Evolutionary conservation across 1,139 yeast species (phyloP).

Genomic region (Nakaseomyces bracarensis): DNA sequence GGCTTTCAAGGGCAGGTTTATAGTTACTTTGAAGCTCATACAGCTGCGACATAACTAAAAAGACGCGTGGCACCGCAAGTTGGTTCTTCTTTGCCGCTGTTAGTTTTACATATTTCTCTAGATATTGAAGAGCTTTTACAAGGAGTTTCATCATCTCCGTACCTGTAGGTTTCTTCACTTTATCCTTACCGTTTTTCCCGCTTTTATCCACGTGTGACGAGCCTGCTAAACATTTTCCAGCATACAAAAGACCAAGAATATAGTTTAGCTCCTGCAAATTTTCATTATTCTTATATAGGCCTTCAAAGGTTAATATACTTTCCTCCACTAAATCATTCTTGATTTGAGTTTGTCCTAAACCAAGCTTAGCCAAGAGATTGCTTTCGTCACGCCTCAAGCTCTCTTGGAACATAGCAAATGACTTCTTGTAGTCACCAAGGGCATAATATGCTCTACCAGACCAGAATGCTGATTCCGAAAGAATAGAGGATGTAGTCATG

Average conservation of each 20-base stretch:
- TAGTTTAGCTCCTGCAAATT: constrained; percentile 70
- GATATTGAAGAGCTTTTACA: constrained; percentile 51
- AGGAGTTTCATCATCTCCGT: constrained; percentile 20
- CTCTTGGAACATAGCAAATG: constrained; percentile 67
- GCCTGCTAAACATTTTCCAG: constrained; percentile 37
- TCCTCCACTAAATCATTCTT: constrained; percentile 70
- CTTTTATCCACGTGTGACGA: not conserved
- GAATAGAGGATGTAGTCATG: constrained; percentile 33
- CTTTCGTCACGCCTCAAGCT: constrained; percentile 55
- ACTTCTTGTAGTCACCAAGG: constrained; percentile 49
- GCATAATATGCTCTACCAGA: constrained; percentile 68
- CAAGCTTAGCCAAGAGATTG: constrained; percentile 64
- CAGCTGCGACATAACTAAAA: constrained; percentile 55
- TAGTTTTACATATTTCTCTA: constrained; percentile 66
- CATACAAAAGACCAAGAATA: constrained; percentile 65
- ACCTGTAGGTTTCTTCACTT: constrained; percentile 15
- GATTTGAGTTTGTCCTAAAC: constrained; percentile 79
- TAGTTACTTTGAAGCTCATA: constrained; percentile 54
- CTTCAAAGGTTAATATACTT: constrained; percentile 78
- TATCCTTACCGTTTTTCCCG: constrained; percentile 6
- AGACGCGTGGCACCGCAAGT: constrained; percentile 60
- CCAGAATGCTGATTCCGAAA: constrained; percentile 83
- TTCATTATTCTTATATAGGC: constrained; percentile 56
- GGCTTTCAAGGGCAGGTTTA: constrained; percentile 48
- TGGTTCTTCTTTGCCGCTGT: constrained; percentile 50